Base-by-base conservation (phyloP, 352 stramenopile genomes). In the Aphanomyces astaci region DNA sequence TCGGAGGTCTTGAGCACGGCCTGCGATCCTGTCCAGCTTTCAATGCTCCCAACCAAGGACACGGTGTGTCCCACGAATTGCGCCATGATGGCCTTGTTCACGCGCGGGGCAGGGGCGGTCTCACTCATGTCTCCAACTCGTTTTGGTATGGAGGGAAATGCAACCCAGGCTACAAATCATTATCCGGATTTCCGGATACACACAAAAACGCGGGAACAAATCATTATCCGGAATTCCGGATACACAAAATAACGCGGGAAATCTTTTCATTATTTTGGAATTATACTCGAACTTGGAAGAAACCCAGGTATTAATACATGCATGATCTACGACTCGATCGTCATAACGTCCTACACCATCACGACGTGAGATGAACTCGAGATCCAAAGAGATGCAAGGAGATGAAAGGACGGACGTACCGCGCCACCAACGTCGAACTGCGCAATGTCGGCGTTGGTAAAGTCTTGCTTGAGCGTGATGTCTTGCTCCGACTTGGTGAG, bases 31-130 rank as follows among this genome's bases (percentile, higher is more conserved):
- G 75, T 81, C 73, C 90, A 80, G 69, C 79, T 90, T 71, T 91
- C 80, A 17, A 94, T 79, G 25, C 76, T 74, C 2, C 84, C 86
- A 4, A 94, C 86, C 4, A 94, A 78, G 54, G 86, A 78, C 9
- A 94, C 86, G 0, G 83, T 90, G 63, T 82, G 77, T 25, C 82
- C 81, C 27, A 88, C 59, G 66, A 88, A 90, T 9, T 72, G 72
- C 45, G 72, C 67, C 72, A 94, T 77, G 1, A 75, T 78, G 72
- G 82, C 82, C 76, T 91, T 91, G 76, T 94, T 94, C 59, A 94
- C 84, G 68, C 86, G 86, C 68, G 86, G 82, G 66, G 84, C 85
- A 43, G 86, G 43, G 13, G 62, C 62, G 13, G 40, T 17, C 25
- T 68, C 62, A 19, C 39, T 52, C 62, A 68, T 68, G 3, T 10